A percentile compares a stretch with the other conserved stretches of the same genome.
Conservation (phyloP, 768 basidiomycete genomes). For the Serendipita sp. region DNA sequence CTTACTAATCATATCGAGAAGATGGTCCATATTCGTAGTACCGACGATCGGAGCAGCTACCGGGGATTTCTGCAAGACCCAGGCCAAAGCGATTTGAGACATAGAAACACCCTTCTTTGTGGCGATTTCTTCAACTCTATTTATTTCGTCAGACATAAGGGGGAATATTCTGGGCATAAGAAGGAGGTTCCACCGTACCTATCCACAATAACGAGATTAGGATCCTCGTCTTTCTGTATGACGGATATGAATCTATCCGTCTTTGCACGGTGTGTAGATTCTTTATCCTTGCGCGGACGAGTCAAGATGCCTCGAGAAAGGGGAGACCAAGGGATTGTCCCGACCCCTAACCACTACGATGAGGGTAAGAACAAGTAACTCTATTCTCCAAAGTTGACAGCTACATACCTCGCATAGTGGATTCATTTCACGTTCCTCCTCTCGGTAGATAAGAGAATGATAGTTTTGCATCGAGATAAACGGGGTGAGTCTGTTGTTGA, state of each 20-base stretch:
- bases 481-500: conserved; percentile 9
- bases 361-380: neutral
- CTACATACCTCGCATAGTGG: conserved; percentile 6
- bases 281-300: conserved; percentile 6
- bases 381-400: neutral
- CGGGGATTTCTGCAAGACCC: conserved; percentile 23
- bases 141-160: neutral
- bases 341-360: conserved; percentile 11
- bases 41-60: conserved; percentile 32
- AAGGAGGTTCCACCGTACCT: neutral
- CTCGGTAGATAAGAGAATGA: conserved; percentile 14
- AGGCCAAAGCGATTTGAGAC: conserved; percentile 31
- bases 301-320: conserved; percentile 12
- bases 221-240: conserved; percentile 3
- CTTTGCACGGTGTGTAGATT: neutral
- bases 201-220: neutral
- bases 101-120: conserved; percentile 26
- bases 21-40: conserved; percentile 25
- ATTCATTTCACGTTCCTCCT: conserved; percentile 16
- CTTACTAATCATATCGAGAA: conserved; percentile 27
- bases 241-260: neutral
- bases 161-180: too few relatives aligned
- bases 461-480: conserved; percentile 17
- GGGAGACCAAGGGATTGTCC: conserved; percentile 15
- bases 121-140: conserved; percentile 25